Conservation (phyloP, 441 rosid genomes). For the Aleurites moluccanus region DNA sequence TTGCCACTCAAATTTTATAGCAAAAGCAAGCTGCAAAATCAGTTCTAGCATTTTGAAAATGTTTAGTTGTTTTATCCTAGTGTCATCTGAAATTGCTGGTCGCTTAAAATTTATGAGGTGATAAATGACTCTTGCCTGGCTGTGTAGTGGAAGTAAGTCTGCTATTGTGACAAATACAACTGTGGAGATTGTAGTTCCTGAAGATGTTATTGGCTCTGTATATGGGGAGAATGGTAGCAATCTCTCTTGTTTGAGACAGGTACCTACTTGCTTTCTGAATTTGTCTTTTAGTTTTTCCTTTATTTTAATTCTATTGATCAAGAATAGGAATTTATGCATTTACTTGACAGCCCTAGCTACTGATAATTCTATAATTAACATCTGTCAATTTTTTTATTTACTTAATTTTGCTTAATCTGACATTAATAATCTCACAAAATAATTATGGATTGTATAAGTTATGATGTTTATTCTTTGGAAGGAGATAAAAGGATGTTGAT, state of each 20-base stretch:
- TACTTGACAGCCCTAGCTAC: background rate
- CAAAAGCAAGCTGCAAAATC: background rate
- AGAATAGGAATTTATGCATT: background rate
- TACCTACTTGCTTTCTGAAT: conserved; percentile 24
- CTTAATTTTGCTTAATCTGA: background rate
- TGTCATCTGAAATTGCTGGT: background rate
- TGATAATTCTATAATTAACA: background rate
- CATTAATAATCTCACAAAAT: background rate
- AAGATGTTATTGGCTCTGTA: conserved; percentile 64
- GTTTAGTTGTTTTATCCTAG: background rate
- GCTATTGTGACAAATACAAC: conserved; percentile 85
- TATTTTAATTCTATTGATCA: background rate
- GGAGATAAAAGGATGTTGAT: background rate
- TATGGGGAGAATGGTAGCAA: conserved; percentile 80
- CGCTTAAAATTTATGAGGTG: background rate
- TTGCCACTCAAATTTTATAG: background rate
- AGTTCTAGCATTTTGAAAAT: background rate
- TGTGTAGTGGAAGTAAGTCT: conserved; percentile 69
- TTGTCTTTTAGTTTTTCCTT: background rate
- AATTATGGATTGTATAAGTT: background rate
- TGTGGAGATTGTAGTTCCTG: conserved; percentile 79
- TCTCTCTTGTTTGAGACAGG: conserved; percentile 84
- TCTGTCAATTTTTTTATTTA: background rate
- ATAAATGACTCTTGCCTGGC: conserved; percentile 22
- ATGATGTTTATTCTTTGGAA: background rate